Evolutionary conservation across 106 monocot genomes (phyloP).

Genomic region (Allium fistulosum): DNA sequence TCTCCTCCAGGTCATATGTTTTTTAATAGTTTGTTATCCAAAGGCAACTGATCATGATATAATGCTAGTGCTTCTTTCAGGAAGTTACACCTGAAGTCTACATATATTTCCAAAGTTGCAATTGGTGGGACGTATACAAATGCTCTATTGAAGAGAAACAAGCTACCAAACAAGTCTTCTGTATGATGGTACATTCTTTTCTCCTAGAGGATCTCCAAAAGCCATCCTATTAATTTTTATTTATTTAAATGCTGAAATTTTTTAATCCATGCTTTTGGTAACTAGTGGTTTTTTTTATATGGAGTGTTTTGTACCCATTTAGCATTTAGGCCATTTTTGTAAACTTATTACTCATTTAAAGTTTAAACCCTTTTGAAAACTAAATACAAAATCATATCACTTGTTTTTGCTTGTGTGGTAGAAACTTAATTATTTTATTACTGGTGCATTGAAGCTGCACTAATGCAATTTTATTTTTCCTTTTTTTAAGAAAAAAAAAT

Average conservation of each 20-base stretch:
- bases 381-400: no score
- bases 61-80: constrained; percentile 8
- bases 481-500: no score
- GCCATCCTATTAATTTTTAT: not conserved
- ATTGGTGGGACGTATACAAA: constrained; percentile 32
- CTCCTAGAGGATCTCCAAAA: not conserved
- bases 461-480: no score
- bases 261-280: not conserved
- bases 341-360: no score
- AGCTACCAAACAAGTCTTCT: constrained; percentile 32
- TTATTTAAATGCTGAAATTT: not conserved
- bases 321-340: no score
- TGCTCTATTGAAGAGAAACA: constrained; percentile 26
- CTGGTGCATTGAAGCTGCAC: no score
- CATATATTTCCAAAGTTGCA: constrained; percentile 17
- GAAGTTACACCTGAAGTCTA: constrained; percentile 46
- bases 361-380: no score
- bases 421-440: no score
- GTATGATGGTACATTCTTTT: constrained; percentile 27
- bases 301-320: not conserved
- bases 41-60: no score
- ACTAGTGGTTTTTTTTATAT: not conserved
- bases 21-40: no score
- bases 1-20: constrained; percentile 33
- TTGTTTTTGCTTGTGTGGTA: no score